These are phyloP conservation scores for Penicillium aurantiogriseum DNA, from an alignment of 2,329 filamentous ascomycete genomes.

Conservation along the genomic window DNA sequence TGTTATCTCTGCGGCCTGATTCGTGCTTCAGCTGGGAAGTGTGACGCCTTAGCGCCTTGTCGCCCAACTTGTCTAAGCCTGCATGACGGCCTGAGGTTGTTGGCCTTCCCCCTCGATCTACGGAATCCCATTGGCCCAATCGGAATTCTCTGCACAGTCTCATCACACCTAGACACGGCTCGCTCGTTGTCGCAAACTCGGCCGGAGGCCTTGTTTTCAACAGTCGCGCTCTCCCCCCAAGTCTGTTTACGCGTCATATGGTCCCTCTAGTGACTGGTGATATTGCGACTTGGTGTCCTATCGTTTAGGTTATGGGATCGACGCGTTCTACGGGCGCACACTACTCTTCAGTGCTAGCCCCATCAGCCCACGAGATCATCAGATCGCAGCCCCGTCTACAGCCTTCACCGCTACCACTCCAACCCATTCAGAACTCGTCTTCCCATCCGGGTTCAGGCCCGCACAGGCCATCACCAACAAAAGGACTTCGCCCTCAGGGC, in stretches of 20 bases:
- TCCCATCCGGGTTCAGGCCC: conserved; percentile 59
- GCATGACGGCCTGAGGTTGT: conserved; percentile 25
- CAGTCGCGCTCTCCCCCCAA: conserved; percentile 10
- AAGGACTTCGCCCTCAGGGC: conserved; percentile 56
- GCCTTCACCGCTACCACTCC: conserved; percentile 53
- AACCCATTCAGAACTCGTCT: conserved; percentile 39
- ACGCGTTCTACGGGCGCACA: conserved; percentile 52
- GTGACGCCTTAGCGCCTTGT: conserved; percentile 27
- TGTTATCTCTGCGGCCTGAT: conserved; percentile 15
- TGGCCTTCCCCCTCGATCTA: conserved; percentile 9
- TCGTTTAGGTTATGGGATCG: conserved; percentile 36
- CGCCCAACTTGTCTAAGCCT: conserved; percentile 26
- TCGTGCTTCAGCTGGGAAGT: conserved; percentile 16
- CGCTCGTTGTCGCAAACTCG: conserved; percentile 16
- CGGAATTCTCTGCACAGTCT: conserved; percentile 17
- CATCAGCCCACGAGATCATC: conserved; percentile 35
- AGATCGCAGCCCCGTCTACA: conserved; percentile 47
- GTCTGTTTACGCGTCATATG: conserved; percentile 31
- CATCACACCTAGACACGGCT: conserved; percentile 11
- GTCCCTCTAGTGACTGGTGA: conserved; percentile 19
- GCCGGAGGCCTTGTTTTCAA: conserved; percentile 7
- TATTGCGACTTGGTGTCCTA: conserved; percentile 9
- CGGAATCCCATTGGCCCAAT: conserved; percentile 14
- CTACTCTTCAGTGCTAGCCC: conserved; percentile 57
- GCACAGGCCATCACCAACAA: conserved; percentile 66